Evolutionary conservation across 768 basidiomycete species (phyloP).

Genomic region (Mycena polygramma): DNA sequence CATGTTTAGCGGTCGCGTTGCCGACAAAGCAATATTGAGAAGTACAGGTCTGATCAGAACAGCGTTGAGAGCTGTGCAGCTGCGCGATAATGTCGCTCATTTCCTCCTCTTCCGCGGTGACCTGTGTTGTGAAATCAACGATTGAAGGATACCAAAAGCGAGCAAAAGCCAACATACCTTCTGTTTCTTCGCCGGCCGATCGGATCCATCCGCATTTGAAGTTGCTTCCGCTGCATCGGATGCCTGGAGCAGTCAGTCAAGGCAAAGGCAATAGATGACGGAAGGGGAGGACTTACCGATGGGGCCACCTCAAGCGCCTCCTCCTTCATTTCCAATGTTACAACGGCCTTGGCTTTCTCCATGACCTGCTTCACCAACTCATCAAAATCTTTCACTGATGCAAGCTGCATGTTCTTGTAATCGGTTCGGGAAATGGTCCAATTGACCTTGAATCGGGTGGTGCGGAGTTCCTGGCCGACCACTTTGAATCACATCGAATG

Average conservation of each 20-base stretch:
- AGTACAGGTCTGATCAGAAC: neutral
- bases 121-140: neutral
- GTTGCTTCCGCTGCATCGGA: neutral
- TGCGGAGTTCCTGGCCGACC: neutral
- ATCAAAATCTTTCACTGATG: neutral
- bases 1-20: neutral
- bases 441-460: neutral
- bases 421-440: neutral
- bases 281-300: neutral
- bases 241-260: neutral
- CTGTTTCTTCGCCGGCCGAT: neutral
- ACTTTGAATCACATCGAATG: neutral
- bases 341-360: neutral
- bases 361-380: neutral
- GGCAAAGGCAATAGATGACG: neutral
- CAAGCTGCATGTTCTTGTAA: neutral
- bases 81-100: neutral
- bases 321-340: neutral
- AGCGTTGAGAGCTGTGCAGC: neutral
- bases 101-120: neutral
- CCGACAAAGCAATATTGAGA: conserved; percentile 1
- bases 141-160: neutral
- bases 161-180: neutral
- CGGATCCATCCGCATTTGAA: neutral
- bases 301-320: neutral